A percentile compares a stretch with the other conserved stretches of the same genome.
phyloP scores from a whole-genome alignment of 2,329 filamentous ascomycete genomes.

The Orbilia oligospora region DNA sequence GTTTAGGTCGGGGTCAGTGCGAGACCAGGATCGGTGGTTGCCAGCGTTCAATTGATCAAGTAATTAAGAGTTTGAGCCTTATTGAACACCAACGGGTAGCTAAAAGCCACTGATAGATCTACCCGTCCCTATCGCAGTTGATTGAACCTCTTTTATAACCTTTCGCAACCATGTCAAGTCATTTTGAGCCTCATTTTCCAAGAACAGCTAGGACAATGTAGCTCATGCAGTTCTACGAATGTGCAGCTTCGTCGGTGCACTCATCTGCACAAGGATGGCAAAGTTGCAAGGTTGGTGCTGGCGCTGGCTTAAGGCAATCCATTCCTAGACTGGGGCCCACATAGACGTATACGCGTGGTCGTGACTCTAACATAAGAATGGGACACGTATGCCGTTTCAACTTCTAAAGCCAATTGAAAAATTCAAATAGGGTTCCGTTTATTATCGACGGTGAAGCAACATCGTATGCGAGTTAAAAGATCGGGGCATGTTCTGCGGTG shows the following conservation, averaged over 20 bases:
- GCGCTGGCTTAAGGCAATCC: background rate
- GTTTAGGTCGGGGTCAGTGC: no score
- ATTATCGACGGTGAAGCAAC: background rate
- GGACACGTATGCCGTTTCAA: conserved; percentile 1
- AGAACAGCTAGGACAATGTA: background rate
- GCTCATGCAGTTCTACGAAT: background rate
- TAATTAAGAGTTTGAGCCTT: no score
- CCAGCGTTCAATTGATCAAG: no score
- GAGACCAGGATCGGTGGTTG: no score
- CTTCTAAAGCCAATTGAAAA: background rate
- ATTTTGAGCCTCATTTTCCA: conserved; percentile 9
- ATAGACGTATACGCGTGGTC: background rate
- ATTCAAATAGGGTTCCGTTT: background rate
- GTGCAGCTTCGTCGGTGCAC: background rate
- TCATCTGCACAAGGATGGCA: background rate
- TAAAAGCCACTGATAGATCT: background rate
- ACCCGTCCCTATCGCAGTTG: background rate
- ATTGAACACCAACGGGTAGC: background rate
- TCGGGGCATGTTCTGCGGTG: background rate
- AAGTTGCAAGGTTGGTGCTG: background rate
- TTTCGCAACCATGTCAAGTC: background rate
- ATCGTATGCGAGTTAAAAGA: background rate
- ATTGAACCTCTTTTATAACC: background rate
- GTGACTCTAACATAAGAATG: background rate
- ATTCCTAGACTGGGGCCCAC: background rate